Base-by-base conservation (phyloP, 2,329 filamentous ascomycete genomes). In the Reticulascus tulasneorum region DNA sequence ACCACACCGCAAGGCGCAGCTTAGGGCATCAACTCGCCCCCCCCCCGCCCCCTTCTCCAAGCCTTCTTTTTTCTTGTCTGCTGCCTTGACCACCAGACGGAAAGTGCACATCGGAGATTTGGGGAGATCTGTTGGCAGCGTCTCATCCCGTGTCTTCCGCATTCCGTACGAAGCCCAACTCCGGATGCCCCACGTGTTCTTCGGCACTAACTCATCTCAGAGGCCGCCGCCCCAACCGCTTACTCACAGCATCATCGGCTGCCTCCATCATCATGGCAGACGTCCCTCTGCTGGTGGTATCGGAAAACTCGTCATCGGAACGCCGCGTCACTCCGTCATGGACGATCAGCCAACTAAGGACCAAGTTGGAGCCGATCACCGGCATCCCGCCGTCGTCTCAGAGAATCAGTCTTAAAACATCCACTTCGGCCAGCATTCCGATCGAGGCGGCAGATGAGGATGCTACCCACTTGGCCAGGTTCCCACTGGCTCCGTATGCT, bases 291-390 rank as follows among this genome's bases (percentile, higher is more conserved):
- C 73, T 82, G 46, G 77, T 93, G 54, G 75, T 75, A 43, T 91
- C 86, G 33, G 82, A 87, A 42, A 86, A 84, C 61, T 74, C 84
- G 30, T 78, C 82, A 31, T 90, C 88, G 33, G 93, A 98, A 66
- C 85, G 91, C 44, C 86, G 93, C 49, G 81, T 97, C 59, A 91
- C 87, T 18, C 91, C 91, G 11, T 84, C 90, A 49, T 98, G 93
- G 93, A 84, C 83, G 44, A 84, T 98, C 55, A 72, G 75, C 37
- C 82, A 87, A 52, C 75, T 97, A 52, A 95, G 91, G 67, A 66
- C 73, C 35, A 94, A 93, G 62, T 80, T 98, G 33, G 91, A 97
- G 63, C 84, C 88, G 44, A 82, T 97, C 63, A 97, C 91, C 3
- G 93, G 93, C 44, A 81, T 97, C 23, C 91, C 93, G 12, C 86